phyloP scores from a whole-genome alignment of 2,329 filamentous ascomycete genomes.

The Xylariaceae sp. region DNA sequence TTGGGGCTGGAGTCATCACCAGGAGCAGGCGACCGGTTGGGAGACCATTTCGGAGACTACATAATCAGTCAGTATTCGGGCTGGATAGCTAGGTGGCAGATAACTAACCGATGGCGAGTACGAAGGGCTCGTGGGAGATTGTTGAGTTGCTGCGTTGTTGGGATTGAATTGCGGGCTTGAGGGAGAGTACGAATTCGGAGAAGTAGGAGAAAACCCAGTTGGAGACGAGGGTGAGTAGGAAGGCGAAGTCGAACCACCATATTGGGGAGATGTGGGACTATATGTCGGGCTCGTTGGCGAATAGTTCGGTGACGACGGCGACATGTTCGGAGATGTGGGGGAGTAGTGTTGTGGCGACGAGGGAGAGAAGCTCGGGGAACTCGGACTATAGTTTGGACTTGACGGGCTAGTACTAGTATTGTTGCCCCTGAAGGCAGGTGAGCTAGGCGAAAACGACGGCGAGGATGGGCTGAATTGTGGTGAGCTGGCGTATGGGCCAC shows the following conservation, averaged over 20 bases:
- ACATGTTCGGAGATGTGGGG: conserved; percentile 73
- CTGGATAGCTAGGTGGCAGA: not conserved
- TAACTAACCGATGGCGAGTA: conserved; percentile 63
- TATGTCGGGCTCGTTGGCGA: conserved; percentile 70
- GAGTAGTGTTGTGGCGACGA: conserved; percentile 62
- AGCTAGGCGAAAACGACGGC: conserved; percentile 58
- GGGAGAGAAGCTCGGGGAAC: conserved; percentile 63
- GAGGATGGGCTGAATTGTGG: conserved; percentile 63
- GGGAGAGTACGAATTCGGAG: conserved; percentile 61
- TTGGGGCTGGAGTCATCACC: conserved; percentile 38
- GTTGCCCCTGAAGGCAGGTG: conserved; percentile 45
- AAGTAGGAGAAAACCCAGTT: conserved; percentile 71
- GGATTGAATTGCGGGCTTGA: conserved; percentile 60
- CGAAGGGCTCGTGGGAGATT: conserved; percentile 66
- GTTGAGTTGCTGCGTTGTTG: conserved; percentile 46
- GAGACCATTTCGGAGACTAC: conserved; percentile 37
- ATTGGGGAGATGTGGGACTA: conserved; percentile 64
- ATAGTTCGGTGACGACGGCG: conserved; percentile 72
- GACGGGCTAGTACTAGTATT: conserved; percentile 44
- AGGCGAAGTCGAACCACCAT: conserved; percentile 51
- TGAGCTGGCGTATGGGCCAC: conserved; percentile 54
- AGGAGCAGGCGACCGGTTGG: conserved; percentile 44
- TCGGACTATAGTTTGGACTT: conserved; percentile 63
- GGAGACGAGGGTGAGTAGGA: conserved; percentile 69
- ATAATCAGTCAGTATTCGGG: conserved; percentile 26